A percentile compares a stretch with the other conserved stretches of the same genome.
Conservation (phyloP, 345 rosid genomes). For the Acer yangbiense region DNA sequence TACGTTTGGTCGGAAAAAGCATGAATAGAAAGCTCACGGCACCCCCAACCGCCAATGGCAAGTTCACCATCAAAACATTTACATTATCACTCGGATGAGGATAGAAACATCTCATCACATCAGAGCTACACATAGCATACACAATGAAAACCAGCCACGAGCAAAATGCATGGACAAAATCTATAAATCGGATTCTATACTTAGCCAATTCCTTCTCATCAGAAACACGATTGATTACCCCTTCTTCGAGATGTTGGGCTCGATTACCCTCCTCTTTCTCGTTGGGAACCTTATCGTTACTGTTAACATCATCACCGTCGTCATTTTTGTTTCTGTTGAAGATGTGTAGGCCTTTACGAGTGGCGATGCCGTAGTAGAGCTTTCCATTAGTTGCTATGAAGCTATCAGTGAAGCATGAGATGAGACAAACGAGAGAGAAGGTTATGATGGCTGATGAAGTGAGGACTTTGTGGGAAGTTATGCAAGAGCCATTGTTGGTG, state of each 20-base stretch:
- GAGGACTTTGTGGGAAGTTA: conserved; percentile 34
- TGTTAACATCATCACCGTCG: neutral
- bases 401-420: conserved; percentile 63
- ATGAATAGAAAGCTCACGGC: conserved; percentile 43
- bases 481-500: conserved; percentile 48
- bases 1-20: conserved; percentile 52
- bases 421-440: conserved; percentile 38
- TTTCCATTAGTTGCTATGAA: conserved; percentile 35
- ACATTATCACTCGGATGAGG: conserved; percentile 20
- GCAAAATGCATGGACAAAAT: conserved; percentile 52
- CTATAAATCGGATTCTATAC: conserved; percentile 27
- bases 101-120: conserved; percentile 48
- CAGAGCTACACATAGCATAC: conserved; percentile 41
- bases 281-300: neutral
- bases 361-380: conserved; percentile 54
- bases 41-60: conserved; percentile 44
- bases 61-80: conserved; percentile 22
- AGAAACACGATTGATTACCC: neutral
- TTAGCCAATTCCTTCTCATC: conserved; percentile 8
- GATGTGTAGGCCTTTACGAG: conserved; percentile 27
- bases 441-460: conserved; percentile 27
- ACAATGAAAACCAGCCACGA: conserved; percentile 54
- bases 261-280: neutral
- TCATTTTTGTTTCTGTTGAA: conserved; percentile 27
- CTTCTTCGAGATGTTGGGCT: neutral